Evolutionary conservation across 1,284 basidiomycete species (phyloP), one percentile per base, ranked within the genome.

Genomic region (Grifola frondosa): DNA sequence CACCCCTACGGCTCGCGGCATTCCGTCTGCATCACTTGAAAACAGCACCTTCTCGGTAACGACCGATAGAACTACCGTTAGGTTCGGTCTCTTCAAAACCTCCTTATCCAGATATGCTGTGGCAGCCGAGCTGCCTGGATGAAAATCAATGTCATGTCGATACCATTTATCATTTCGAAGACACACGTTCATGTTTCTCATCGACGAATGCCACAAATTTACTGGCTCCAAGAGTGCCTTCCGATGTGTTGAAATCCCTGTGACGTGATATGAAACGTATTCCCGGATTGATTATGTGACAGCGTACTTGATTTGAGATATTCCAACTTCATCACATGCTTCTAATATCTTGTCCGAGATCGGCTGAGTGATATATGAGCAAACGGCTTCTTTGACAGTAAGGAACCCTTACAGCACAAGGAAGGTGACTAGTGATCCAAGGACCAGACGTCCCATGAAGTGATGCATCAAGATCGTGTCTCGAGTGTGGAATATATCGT

Each of bases 11-110:
- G 62, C 62, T 6, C 47, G 44, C 8, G 46, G 48, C 12, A 21
- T 30, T 12, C 61, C 64, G 0, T 37, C 38, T 6, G 34, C 36
- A 4, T 32, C 34, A 11, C 29, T 26, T 22, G 40, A 23, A 31
- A 61, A 55, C 11, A 59, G 15, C 16, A 56, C 42, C 37, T 44
- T 54, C 33, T 59, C 58, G 7, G 56, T 56, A 22, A 48, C 73
- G 76, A 13, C 67, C 48, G 12, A 66, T 63, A 23, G 46, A 3
- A 70, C 59, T 32, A 75, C 61, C 28, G 63, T 61, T 2, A 73
- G 56, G 45, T 74, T 74, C 6, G 60, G 53, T 12, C 71, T 57
- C 1, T 36, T 42, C 10, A 67, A 50, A n/a, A 70, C 61, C 6
- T 55, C 52, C 1, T 55, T 41, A 3, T 59, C 56, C 10, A 74